Conservation (phyloP, 2,329 filamentous ascomycete genomes). For the Furcasterigmium furcatum region DNA sequence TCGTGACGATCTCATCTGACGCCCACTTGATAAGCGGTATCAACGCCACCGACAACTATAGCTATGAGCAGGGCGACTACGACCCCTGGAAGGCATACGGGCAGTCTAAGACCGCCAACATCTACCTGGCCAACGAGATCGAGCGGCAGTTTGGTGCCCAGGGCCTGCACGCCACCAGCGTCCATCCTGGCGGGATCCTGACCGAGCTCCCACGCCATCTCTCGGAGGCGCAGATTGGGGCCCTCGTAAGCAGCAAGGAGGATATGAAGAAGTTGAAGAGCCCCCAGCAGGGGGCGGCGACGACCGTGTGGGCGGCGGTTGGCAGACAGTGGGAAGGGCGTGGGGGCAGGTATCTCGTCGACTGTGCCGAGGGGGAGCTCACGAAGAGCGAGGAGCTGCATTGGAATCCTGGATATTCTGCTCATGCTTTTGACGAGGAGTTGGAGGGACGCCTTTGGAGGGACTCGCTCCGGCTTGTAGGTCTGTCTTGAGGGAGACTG, state of each 20-base stretch:
- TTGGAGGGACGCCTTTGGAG: background rate
- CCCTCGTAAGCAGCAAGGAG: background rate
- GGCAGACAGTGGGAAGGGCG: constrained; percentile 29
- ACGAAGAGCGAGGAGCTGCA: background rate
- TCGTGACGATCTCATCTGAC: constrained; percentile 40
- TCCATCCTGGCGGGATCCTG: constrained; percentile 40
- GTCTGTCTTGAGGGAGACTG: too few relatives aligned
- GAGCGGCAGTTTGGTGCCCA: constrained; percentile 12
- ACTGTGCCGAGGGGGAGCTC: constrained; percentile 2
- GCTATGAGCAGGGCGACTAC: constrained; percentile 7
- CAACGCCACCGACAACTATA: constrained; percentile 20
- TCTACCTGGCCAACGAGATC: constrained; percentile 24
- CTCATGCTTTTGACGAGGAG: background rate
- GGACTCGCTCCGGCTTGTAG: constrained; percentile 3
- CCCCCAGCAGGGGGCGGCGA: constrained; percentile 37
- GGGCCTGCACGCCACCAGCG: constrained; percentile 34
- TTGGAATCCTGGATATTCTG: background rate
- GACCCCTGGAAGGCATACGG: constrained; percentile 28
- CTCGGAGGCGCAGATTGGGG: background rate
- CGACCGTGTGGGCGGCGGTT: constrained; percentile 32
- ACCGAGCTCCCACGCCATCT: background rate
- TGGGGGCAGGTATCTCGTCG: constrained; percentile 31
- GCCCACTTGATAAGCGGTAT: constrained; percentile 33
- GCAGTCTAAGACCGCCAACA: constrained; percentile 41
- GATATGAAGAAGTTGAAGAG: constrained; percentile 8